phyloP scores from a whole-genome alignment of 352 stramenopile species.

The Pythium myriotylum region DNA sequence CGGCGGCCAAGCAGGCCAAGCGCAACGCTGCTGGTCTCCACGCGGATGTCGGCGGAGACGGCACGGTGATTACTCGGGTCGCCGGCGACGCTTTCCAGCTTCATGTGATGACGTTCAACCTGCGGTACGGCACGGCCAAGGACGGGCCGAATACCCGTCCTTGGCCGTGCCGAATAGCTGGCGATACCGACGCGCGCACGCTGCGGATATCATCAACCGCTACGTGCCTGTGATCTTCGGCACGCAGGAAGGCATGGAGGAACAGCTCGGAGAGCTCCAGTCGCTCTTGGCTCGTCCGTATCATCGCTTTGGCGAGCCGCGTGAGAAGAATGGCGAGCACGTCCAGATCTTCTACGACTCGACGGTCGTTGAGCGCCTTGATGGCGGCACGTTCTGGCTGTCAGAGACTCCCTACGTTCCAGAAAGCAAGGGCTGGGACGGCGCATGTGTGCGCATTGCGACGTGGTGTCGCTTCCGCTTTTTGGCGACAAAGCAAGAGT shows the following conservation, averaged over 20 bases:
- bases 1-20: constrained; percentile 3
- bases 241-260: constrained; percentile 38
- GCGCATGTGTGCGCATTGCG: constrained; percentile 27
- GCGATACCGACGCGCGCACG: constrained; percentile 35
- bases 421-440: constrained; percentile 30
- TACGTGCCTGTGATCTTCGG: constrained; percentile 34
- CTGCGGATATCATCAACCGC: constrained; percentile 42
- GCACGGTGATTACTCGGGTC: constrained; percentile 11
- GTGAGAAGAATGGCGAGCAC: constrained; percentile 35
- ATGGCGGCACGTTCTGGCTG: constrained; percentile 43
- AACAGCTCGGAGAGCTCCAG: constrained; percentile 37
- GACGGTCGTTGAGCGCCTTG: constrained; percentile 32
- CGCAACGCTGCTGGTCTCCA: constrained; percentile 1
- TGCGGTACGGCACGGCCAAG: constrained; percentile 33
- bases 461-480: constrained; percentile 41
- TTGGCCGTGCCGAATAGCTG: no score
- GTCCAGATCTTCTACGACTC: constrained; percentile 46
- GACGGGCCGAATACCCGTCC: no score
- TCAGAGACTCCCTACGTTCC: constrained; percentile 32
- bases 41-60: not conserved
- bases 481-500: constrained; percentile 29
- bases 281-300: constrained; percentile 29
- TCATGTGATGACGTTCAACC: constrained; percentile 44
- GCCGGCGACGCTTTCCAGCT: constrained; percentile 26
- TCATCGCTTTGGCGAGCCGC: constrained; percentile 34